Evolutionary conservation across 2,329 filamentous ascomycete species (phyloP).

Genomic region (Sporothrix globosa): DNA sequence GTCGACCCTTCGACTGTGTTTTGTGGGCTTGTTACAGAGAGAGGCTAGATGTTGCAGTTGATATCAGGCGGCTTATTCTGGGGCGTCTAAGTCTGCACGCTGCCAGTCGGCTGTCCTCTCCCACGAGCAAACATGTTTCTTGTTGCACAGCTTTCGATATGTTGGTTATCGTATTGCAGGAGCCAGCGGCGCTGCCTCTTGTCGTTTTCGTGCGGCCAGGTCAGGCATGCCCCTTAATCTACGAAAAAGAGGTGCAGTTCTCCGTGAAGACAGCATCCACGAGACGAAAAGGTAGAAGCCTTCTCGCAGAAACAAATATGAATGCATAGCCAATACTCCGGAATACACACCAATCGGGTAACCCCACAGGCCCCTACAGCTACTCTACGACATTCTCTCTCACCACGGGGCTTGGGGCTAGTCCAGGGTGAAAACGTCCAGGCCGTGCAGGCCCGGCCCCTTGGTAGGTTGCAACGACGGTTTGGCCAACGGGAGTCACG

Average conservation of each 20-base stretch:
- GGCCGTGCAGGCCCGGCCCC: neutral
- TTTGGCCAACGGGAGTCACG: neutral
- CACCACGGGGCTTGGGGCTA: neutral
- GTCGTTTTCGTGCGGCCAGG: constrained; percentile 9
- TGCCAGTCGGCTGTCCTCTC: neutral
- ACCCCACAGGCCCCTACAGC: neutral
- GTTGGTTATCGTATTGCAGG: constrained; percentile 11
- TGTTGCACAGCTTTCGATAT: neutral
- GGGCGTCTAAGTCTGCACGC: constrained; percentile 16
- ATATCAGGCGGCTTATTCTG: neutral
- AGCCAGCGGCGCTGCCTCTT: neutral
- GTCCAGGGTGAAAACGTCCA: constrained; percentile 12
- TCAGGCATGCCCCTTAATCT: constrained; percentile 20
- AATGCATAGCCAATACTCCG: neutral
- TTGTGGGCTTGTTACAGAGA: neutral
- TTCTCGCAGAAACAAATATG: no score
- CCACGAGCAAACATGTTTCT: neutral
- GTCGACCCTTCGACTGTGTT: neutral
- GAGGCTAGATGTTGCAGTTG: neutral
- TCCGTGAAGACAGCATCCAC: neutral
- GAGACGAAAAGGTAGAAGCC: no score
- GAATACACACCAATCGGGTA: constrained; percentile 8
- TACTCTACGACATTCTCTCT: neutral
- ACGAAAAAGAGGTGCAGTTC: neutral
- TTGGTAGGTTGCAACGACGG: neutral